Evolutionary conservation across 192 early-diverging fungal species (phyloP).

Genomic region (Thamnidium elegans): DNA sequence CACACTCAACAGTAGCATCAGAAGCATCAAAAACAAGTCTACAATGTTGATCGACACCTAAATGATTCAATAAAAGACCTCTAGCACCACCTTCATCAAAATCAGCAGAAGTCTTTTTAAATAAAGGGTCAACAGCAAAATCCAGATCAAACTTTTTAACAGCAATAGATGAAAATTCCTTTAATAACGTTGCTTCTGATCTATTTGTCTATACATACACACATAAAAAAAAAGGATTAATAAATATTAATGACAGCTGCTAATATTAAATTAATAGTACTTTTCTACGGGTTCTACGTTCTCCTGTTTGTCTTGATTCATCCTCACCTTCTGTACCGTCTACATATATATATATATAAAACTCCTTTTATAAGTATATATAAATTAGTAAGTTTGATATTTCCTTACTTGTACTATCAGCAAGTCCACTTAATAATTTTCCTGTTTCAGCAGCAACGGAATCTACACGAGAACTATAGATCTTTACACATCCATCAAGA

Average conservation of each 20-base stretch:
- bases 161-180: conserved; percentile 75
- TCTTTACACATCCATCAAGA: conserved; percentile 94
- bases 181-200: conserved; percentile 72
- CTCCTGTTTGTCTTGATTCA: conserved; percentile 48
- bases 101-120: conserved; percentile 97
- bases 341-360: background rate
- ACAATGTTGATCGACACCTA: conserved; percentile 75
- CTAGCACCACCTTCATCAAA: conserved; percentile 97
- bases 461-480: conserved; percentile 96
- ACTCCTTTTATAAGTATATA: background rate
- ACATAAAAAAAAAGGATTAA: conserved; percentile 4
- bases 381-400: background rate
- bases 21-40: conserved; percentile 94
- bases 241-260: background rate
- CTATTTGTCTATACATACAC: conserved; percentile 38
- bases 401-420: conserved; percentile 61
- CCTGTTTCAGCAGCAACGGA: conserved; percentile 92
- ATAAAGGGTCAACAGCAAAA: conserved; percentile 91
- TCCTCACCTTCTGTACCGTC: conserved; percentile 7
- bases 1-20: conserved; percentile 60
- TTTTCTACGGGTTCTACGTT: conserved; percentile 42
- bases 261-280: conserved; percentile 19
- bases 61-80: conserved; percentile 86
- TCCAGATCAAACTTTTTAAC: conserved; percentile 89
- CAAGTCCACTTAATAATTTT: conserved; percentile 83